phyloP scores from a whole-genome alignment of 129 eudicot genomes.

The Cynara cardunculus region DNA sequence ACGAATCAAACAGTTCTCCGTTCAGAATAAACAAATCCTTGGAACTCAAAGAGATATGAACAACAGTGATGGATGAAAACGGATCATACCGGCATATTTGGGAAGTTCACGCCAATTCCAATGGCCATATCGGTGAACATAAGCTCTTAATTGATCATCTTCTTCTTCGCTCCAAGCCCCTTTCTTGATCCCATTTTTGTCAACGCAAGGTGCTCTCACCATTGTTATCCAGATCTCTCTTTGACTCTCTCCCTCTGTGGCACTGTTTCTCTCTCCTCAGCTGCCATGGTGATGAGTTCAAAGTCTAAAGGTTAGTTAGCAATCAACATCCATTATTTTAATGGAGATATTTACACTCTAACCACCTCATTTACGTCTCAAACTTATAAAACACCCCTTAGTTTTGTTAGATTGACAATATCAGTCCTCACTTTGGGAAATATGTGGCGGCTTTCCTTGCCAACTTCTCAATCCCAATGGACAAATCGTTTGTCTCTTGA shows the following conservation, averaged over 20 bases:
- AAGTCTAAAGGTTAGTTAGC: conserved; percentile 37
- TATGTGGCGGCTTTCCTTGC: background rate
- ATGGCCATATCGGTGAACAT: conserved; percentile 31
- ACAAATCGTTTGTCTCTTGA: background rate
- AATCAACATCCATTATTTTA: conserved; percentile 36
- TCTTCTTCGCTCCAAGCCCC: conserved; percentile 38
- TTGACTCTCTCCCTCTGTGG: background rate
- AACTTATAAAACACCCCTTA: background rate
- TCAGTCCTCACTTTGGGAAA: background rate
- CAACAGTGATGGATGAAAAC: background rate
- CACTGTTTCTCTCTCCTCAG: conserved; percentile 36
- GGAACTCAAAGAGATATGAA: conserved; percentile 8
- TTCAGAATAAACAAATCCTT: background rate
- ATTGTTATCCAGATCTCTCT: conserved; percentile 9
- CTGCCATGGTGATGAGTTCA: conserved; percentile 31
- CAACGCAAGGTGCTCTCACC: conserved; percentile 41
- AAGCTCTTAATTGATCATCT: conserved; percentile 27
- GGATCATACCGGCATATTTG: conserved; percentile 29
- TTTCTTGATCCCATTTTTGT: conserved; percentile 33
- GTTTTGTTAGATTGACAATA: background rate
- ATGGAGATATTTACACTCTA: conserved; percentile 22
- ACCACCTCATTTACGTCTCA: conserved; percentile 13
- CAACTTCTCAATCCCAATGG: background rate
- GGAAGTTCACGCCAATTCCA: conserved; percentile 42
- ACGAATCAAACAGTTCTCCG: background rate